Base-by-base conservation (phyloP, 257 asterid genomes). In the Solanum peruvianum region DNA sequence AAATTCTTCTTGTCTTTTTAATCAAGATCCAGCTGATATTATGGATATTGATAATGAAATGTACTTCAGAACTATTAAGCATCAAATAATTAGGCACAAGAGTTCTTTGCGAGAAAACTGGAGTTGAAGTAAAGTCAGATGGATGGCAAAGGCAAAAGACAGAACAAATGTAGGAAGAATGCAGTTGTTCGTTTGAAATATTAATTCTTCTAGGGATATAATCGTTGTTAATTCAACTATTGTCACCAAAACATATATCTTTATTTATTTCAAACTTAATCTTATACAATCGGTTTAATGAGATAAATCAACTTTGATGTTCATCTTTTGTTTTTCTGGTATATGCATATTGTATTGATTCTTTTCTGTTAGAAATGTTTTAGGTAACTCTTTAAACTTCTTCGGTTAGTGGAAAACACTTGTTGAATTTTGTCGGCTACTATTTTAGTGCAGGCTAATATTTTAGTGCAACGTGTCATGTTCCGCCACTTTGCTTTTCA, bases 21-120 rank as follows among this genome's bases (percentile, higher is more conserved):
- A 95, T 84, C 87, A 87, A 60, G 95, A 94, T 88, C 96, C 97
- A 11, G 94, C 93, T 60, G 98, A 97, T 27, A 91, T 95, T 85
- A 90, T 90, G 88, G 6, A 87, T n/a, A 94, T 91, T 12, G 90
- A 89, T 41, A 91, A 93, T 62, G 89, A 91, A 85, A 93, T 92
- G 49, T 94, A 64, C 88, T 94, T 94, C 4, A 85, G 91, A 58
- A 49, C 88, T 69, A 90, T 90, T 9, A 89, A 85, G 86, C 95
- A 92, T 85, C 86, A 94, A 85, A 90, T 56, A 71, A 23, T 84
- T 11, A 67, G 84, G 83, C 91, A 86, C 73, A 89, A 70, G 86
- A 87, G 39, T 16, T 84, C 71, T 29, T 69, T 69, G 3, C 85
- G 71, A 49, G 90, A 82, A 58, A 91, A 47, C 29, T 39, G 45